Conservation (phyloP, 495 filamentous ascomycete genomes). For the Rhypophila decipiens region DNA sequence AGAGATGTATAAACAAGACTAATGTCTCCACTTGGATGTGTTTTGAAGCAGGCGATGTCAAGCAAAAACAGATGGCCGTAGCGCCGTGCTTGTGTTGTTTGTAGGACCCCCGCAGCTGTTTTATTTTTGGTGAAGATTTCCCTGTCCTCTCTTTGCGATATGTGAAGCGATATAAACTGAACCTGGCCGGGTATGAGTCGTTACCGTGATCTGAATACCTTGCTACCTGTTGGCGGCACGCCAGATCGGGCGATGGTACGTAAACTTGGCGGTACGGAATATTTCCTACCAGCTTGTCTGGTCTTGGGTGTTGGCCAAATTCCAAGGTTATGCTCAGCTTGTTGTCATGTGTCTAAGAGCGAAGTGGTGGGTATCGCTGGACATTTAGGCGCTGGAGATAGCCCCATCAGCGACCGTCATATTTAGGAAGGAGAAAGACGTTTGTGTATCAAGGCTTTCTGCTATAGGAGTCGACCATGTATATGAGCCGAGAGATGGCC, state of each 20-base stretch:
- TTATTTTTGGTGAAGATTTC: background rate
- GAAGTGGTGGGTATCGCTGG: conserved; percentile 15
- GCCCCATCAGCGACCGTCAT: conserved; percentile 23
- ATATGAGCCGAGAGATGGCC: too few species aligned
- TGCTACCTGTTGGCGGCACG: too few species aligned
- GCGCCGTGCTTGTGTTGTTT: background rate
- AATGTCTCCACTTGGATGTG: conserved; percentile 1
- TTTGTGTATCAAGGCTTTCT: conserved; percentile 8
- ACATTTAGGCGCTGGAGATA: conserved; percentile 24
- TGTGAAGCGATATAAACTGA: too few species aligned
- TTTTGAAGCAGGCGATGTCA: too few species aligned
- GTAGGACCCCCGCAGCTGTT: background rate
- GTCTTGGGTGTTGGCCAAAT: background rate
- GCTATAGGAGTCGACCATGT: too few species aligned
- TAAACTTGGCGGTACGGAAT: background rate
- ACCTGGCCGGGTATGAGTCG: too few species aligned
- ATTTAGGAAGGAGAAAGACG: conserved; percentile 21
- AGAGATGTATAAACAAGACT: background rate
- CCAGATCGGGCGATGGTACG: too few species aligned
- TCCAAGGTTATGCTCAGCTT: too few species aligned
- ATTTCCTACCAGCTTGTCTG: background rate
- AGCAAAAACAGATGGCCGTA: background rate
- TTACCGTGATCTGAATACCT: too few species aligned
- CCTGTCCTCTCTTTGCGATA: background rate
- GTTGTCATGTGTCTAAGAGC: too few species aligned